phyloP scores from a whole-genome alignment of 2,329 filamentous ascomycete species.

The Pyricularia pennisetigena region DNA sequence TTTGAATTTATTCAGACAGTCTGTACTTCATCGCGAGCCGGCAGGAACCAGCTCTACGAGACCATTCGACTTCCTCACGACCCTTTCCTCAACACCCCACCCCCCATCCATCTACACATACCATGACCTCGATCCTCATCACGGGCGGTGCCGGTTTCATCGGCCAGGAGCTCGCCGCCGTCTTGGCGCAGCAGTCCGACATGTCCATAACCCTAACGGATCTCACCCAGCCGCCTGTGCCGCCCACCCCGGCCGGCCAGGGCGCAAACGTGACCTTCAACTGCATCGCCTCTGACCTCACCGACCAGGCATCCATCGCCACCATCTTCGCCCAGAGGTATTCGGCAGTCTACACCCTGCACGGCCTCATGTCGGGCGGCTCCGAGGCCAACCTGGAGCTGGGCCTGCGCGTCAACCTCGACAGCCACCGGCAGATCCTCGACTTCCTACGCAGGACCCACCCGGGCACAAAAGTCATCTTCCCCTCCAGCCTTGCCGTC shows the following conservation, averaged over 20 bases:
- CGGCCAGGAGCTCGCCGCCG: conserved; percentile 40
- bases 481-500: conserved; percentile 42
- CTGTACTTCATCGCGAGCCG: not conserved
- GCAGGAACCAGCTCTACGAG: not conserved
- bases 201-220: conserved; percentile 36
- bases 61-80: not conserved
- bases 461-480: conserved; percentile 38
- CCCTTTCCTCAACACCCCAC: too few species aligned
- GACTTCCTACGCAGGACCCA: conserved; percentile 33
- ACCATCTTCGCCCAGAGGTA: conserved; percentile 24
- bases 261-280: conserved; percentile 31
- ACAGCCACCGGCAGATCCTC: conserved; percentile 37
- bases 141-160: conserved; percentile 46
- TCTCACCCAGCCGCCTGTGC: conserved; percentile 33
- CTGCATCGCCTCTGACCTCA: conserved; percentile 32
- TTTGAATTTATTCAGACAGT: not conserved
- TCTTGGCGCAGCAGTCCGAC: conserved; percentile 33
- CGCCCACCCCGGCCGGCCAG: conserved; percentile 13
- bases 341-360: conserved; percentile 37
- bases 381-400: conserved; percentile 44
- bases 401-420: conserved; percentile 35
- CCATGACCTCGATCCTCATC: conserved; percentile 28
- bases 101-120: not conserved
- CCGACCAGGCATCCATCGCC: conserved; percentile 16
- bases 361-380: conserved; percentile 47